Evolutionary conservation across 176 grass and related monocot genomes (phyloP).

Genomic region (Microstegium vimineum): DNA sequence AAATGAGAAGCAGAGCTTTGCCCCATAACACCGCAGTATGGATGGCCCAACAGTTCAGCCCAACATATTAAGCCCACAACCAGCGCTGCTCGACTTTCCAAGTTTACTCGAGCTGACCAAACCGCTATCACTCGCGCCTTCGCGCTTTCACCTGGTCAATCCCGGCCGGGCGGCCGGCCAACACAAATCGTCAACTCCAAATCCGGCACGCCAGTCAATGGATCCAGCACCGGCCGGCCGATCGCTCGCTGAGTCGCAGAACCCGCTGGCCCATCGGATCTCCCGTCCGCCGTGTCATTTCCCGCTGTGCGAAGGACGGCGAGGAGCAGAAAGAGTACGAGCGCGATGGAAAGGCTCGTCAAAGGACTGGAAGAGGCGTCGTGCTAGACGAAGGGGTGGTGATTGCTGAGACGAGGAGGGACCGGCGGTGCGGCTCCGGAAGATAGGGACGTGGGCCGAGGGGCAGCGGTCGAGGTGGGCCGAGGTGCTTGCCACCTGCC

Average conservation of each 20-base stretch:
- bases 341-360: slow-evolving; percentile 37
- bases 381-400: slow-evolving; percentile 25
- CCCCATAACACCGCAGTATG: no score
- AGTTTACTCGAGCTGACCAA: background rate
- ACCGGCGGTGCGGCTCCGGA: background rate
- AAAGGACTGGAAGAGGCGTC: slow-evolving; percentile 41
- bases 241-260: background rate
- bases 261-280: background rate
- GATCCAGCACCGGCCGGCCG: background rate
- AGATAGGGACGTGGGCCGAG: slow-evolving; percentile 28
- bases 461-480: slow-evolving; percentile 70
- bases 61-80: background rate
- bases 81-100: background rate
- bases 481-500: slow-evolving; percentile 42
- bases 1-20: no score
- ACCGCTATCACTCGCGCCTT: background rate
- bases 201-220: background rate
- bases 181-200: background rate
- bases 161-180: background rate
- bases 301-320: background rate
- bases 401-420: background rate
- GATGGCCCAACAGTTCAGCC: background rate
- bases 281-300: background rate
- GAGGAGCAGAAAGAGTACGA: background rate
- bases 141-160: background rate